Base-by-base conservation (phyloP, 306 rosid species). In the Begonia peltatifolia region DNA sequence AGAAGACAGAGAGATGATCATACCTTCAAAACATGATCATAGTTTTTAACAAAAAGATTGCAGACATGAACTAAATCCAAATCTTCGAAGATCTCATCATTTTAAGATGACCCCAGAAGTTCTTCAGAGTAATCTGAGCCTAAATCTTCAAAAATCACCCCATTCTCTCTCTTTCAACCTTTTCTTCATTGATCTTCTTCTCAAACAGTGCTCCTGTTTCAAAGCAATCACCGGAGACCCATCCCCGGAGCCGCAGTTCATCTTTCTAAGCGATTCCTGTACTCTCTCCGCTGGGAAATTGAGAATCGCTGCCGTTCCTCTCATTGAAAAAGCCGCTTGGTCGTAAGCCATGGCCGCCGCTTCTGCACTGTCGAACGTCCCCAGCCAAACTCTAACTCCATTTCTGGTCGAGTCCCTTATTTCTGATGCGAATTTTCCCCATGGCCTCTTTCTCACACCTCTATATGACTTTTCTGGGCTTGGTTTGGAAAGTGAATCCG, bases 341-440 rank as follows among this genome's bases (percentile, higher is more conserved):
- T 83, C 87, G 38, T 83, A 83, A 16, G 93, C 93, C 70, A 83
- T 13, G 15, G 93, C 87, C 1, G 93, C 93, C 0, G 56, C 87
- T 67, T 79, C 76, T 0, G 84, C 84, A 12, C 79, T 79, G 61
- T 83, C 93, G 43, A 83, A 79, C 2, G 93, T 83, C 42, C 93
- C 93, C 56, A 83, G 44, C 93, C 93, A 83, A 10, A 83, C 93
- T 47, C 87, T 68, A 12, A 57, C 73, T 0, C 84, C 87, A 14
- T 74, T 68, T 62, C 87, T 62, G 0, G 87, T 76, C 0, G 93
- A 83, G 44, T 83, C 87, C 42, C 84, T 70, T 54, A 83, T 83
- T 77, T 83, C 93, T 5, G 92, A 87, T 1, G 86, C 86, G 20
- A 25, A 82, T 46, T 82, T 82, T 30, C 93, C 93, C 93, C 87